Evolutionary conservation across 169 alveolate genomes (phyloP), one percentile per base, ranked within the genome.

Genomic region (Cryptosporidium tyzzeri): DNA sequence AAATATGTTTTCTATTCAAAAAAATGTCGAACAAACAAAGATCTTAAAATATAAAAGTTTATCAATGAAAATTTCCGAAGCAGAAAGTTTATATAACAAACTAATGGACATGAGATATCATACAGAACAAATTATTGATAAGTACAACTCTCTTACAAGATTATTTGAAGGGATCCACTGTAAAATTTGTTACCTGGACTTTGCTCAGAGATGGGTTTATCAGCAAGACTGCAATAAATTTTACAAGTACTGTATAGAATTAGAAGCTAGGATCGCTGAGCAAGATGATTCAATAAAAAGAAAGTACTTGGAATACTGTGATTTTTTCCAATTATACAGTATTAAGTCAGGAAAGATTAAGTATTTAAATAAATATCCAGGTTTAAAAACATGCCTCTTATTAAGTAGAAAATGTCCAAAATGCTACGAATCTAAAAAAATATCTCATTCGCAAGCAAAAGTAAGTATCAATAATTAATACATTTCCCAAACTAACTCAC

Each of bases 251-350:
- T 74, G 86, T 39, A 58, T 74, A 10, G 86, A 74, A 53, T 68
- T 74, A 37, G 86, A 74, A 39, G 86, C 86, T 21, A 53, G 86
- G n/a, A 74, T 74, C 31, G 86, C 86, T 10, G 73, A 74, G 58
- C 86, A 74, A 37, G 55, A 35, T 37, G 71, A 74, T 1, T 74
- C 86, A 21, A 65, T 74, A 18, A 51, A 53, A n/a, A 74, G 45
- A 39, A 74, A 61, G 39, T 74, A 74, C 26, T 35, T 39, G 4
- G 65, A 35, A 58, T 74, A 48, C 21, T 74, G 86, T 39, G 86
- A 74, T 23, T 74, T 74, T 61, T 50, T 33, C 26, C 12, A 74
- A 39, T 37, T 74, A 51, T 35, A 74, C 37, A 51, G 44, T 39
- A 26, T 41, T 35, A 35, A 53, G 8, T 55, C 44, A 51, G 86